phyloP scores from a whole-genome alignment of 1,284 basidiomycete genomes.

The Ceratobasidium sp. region DNA sequence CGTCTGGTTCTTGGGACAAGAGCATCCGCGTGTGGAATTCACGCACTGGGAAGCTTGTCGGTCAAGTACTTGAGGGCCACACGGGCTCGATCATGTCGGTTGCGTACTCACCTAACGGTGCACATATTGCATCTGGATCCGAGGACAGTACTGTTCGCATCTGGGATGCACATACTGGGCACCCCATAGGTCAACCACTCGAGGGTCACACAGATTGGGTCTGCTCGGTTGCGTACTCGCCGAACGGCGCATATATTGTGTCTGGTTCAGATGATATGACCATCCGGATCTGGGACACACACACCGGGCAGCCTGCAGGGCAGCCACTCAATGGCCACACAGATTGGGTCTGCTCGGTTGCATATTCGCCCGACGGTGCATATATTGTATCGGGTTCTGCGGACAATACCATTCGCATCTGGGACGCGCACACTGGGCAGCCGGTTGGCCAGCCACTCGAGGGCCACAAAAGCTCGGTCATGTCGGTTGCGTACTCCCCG shows the following conservation, averaged over 20 bases:
- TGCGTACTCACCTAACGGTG: not conserved
- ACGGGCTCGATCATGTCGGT: conserved; percentile 1
- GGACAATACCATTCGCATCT: not conserved
- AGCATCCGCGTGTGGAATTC: conserved; percentile 1
- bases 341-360: not conserved
- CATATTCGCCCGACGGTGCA: not conserved
- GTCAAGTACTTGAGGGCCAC: not conserved
- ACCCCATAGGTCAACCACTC: no score
- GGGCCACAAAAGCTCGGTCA: not conserved
- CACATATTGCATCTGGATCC: not conserved
- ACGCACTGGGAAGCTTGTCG: not conserved
- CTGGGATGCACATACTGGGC: not conserved
- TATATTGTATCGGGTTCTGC: not conserved
- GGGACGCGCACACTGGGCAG: not conserved
- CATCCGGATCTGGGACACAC: no score
- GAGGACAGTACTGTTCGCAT: not conserved
- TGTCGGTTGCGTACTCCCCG: not conserved
- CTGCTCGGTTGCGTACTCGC: no score
- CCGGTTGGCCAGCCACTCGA: not conserved
- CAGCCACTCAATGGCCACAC: not conserved
- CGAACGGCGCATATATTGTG: no score
- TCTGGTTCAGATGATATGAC: no score
- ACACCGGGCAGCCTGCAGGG: no score
- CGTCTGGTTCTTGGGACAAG: not conserved
- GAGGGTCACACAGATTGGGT: no score